Base-by-base conservation (phyloP, 192 early-diverging fungal species). In the Backusella westeae region DNA sequence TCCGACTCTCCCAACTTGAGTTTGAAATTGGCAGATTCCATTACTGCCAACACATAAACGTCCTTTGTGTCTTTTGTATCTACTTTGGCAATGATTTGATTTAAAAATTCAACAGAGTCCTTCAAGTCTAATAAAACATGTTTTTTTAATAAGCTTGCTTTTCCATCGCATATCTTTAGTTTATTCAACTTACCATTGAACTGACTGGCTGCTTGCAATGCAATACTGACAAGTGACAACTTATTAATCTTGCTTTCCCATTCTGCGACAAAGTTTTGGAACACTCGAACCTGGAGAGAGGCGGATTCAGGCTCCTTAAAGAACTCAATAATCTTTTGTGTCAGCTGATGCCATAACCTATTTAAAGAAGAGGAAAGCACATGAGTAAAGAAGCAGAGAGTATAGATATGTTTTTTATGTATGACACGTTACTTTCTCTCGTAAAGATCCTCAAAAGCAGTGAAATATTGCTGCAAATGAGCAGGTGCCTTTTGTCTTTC, bases 311-410 rank as follows among this genome's bases (percentile, higher is more conserved):
- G 94, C 21, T 91, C 82, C 74, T 86, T 88, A 74, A 96, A 87
- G 77, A 97, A 97, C 66, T 89, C 88, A 53, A 94, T 86, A 2
- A 99, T 86, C 39, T 85, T 85, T 44, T 91, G 65, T 32, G 97
- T 99, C 69, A 99, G 87, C 82, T 99, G 98, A 81, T 99, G 98
- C 97, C 97, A 99, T 71, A 99, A 89, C 80, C 96, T 98, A 77
- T 6, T 9, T 4, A 21, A 75, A 14, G 44, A 67, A 29, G 69
- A 46, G 9, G 35, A 1, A 49, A 9, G 6, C 8, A 42, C 41
- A 36, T 23, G 23, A 26, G 67, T n/a, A 21, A 53, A 53, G 21
- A 53, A 23, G 52, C n/a, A 4, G 19, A 6, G 19, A 9, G 53
- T 56, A 56, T 56, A 29, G 1, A 29, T 29, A 1, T 29, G 29